phyloP scores from a whole-genome alignment of 805 yeast genomes.

The Metschnikowia gelsemii region DNA sequence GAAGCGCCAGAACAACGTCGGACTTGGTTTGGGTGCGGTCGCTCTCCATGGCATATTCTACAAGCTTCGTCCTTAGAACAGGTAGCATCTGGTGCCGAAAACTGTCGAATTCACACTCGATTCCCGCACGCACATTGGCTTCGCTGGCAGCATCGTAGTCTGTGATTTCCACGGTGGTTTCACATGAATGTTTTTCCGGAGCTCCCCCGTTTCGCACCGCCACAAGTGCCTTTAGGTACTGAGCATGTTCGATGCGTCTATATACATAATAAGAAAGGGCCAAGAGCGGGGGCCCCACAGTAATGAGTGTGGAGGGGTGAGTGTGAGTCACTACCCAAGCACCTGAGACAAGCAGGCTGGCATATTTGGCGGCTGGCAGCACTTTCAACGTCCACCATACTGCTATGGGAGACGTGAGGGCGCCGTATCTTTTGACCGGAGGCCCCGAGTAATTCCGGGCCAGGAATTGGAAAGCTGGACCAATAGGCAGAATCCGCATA shows the following conservation, averaged over 20 bases:
- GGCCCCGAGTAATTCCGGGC: conserved; percentile 21
- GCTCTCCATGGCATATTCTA: conserved; percentile 26
- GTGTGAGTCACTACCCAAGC: conserved; percentile 33
- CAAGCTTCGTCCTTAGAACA: conserved; percentile 26
- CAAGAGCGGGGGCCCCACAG: conserved; percentile 38
- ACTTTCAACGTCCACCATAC: conserved; percentile 29
- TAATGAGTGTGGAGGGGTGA: conserved; percentile 36
- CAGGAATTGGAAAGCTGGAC: not conserved
- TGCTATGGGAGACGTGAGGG: conserved; percentile 25
- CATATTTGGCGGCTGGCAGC: conserved; percentile 30
- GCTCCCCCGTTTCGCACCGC: conserved; percentile 12
- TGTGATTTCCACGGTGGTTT: conserved; percentile 17
- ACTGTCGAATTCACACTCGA: conserved; percentile 39
- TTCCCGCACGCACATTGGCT: conserved; percentile 31
- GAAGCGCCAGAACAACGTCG: conserved; percentile 12
- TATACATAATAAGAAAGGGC: conserved; percentile 29
- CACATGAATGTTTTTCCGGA: not conserved
- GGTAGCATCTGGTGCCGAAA: conserved; percentile 31
- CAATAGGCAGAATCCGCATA: no score
- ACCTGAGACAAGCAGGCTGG: conserved; percentile 24
- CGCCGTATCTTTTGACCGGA: conserved; percentile 33
- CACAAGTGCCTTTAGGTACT: conserved; percentile 17
- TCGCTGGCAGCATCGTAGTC: conserved; percentile 36
- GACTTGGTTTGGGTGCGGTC: conserved; percentile 9
- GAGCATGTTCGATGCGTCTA: conserved; percentile 16